Percentiles rank a stretch among this genome's conserved stretches.
Evolutionary conservation across 768 basidiomycete species (phyloP).

Genomic region (Termitomyces heimii): DNA sequence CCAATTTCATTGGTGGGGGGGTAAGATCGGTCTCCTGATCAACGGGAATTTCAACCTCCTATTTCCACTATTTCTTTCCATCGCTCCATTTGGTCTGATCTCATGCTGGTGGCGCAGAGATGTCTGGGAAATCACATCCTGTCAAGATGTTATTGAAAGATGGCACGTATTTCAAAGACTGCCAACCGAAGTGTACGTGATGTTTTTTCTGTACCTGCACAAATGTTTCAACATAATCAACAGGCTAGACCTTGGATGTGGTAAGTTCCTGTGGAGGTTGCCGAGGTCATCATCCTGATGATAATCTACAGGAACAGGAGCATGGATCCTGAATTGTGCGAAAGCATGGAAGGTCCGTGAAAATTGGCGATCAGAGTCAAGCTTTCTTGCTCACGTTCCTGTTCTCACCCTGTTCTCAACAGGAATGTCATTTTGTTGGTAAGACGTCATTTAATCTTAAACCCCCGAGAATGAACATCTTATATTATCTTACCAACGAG

Average conservation of each 20-base stretch:
- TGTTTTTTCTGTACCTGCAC: not conserved
- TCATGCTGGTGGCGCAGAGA: constrained; percentile 39
- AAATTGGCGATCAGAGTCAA: constrained; percentile 1
- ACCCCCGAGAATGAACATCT: not conserved
- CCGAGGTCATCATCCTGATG: not conserved
- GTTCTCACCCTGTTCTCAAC: constrained; percentile 1
- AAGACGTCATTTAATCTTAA: not conserved
- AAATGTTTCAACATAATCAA: constrained; percentile 8
- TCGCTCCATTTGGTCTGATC: constrained; percentile 1
- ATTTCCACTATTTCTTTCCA: not conserved
- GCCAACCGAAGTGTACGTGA: constrained; percentile 52
- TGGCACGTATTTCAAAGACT: constrained; percentile 60
- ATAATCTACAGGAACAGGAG: constrained; percentile 50
- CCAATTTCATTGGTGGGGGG: constrained; percentile 1
- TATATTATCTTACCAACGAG: constrained; percentile 21
- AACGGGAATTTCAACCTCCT: not conserved
- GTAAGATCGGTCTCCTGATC: not conserved
- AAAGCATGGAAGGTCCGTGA: constrained; percentile 53
- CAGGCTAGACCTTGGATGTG: constrained; percentile 71
- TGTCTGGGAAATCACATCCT: constrained; percentile 59
- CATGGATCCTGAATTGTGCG: constrained; percentile 67
- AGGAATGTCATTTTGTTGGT: constrained; percentile 65
- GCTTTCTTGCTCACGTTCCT: not conserved
- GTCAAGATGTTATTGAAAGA: constrained; percentile 47
- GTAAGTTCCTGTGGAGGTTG: constrained; percentile 27